These are phyloP conservation scores for Cyberlindnera euphorbiiphila DNA, from an alignment of 805 yeast species.

Conservation along the genomic window DNA sequence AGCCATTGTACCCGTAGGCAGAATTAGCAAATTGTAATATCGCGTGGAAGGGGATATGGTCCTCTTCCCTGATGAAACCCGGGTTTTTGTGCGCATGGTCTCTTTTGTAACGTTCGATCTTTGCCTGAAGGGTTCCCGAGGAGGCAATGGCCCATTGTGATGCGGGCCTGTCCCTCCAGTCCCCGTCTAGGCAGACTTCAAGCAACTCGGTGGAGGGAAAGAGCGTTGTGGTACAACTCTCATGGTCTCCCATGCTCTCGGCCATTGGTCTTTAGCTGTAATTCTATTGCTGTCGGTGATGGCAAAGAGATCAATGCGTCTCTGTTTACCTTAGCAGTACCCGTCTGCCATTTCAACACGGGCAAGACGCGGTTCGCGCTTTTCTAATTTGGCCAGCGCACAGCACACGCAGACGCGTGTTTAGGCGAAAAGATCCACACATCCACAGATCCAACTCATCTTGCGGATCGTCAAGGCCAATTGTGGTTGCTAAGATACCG, in stretches of 20 bases:
- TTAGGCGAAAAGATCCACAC: too few species aligned
- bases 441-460: too few species aligned
- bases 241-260: background rate
- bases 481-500: too few species aligned
- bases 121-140: constrained; percentile 46
- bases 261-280: background rate
- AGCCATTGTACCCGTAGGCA: constrained; percentile 53
- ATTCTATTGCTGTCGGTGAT: background rate
- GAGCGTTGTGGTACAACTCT: constrained; percentile 4
- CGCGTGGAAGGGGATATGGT: constrained; percentile 30
- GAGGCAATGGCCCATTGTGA: constrained; percentile 44
- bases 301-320: background rate
- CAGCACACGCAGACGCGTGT: too few species aligned
- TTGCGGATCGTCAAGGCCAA: too few species aligned
- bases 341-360: constrained; percentile 1
- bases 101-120: constrained; percentile 34
- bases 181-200: constrained; percentile 29
- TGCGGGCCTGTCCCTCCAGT: constrained; percentile 35
- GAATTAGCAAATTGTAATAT: constrained; percentile 44
- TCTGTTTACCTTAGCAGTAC: background rate
- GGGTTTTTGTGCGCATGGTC: constrained; percentile 11
- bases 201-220: constrained; percentile 23
- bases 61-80: constrained; percentile 1
- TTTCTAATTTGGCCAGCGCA: constrained; percentile 5
- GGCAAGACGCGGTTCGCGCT: background rate